phyloP scores from a whole-genome alignment of 2,329 filamentous ascomycete genomes.

The Aspergillus luchuensis region DNA sequence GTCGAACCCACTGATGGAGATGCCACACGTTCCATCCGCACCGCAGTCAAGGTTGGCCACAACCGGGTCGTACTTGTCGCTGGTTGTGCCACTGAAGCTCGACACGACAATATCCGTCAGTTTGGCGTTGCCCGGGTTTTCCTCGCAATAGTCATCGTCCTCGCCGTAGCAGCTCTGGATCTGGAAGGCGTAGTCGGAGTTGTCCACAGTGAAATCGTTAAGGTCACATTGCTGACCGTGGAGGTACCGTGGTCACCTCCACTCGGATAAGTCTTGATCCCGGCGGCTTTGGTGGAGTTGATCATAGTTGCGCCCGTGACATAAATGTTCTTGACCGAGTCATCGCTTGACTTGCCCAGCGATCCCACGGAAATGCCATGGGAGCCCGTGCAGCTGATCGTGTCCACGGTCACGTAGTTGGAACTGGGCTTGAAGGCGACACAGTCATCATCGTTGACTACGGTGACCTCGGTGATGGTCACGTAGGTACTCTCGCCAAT shows the following conservation, averaged over 20 bases:
- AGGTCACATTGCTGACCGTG: constrained; percentile 48
- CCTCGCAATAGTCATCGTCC: constrained; percentile 38
- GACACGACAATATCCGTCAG: constrained; percentile 41
- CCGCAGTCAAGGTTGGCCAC: constrained; percentile 45
- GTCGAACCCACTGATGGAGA: constrained; percentile 36
- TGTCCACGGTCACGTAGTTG: constrained; percentile 43
- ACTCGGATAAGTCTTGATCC: constrained; percentile 51
- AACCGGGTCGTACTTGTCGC: constrained; percentile 37
- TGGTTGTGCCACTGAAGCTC: constrained; percentile 44
- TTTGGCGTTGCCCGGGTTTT: constrained; percentile 37
- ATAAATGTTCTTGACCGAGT: constrained; percentile 48
- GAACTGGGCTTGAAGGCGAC: constrained; percentile 49
- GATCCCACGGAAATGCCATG: constrained; percentile 54
- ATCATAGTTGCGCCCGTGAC: constrained; percentile 46
- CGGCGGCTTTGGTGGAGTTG: constrained; percentile 48
- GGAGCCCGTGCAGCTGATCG: constrained; percentile 49
- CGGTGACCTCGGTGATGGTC: constrained; percentile 38
- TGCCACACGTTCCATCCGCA: constrained; percentile 40
- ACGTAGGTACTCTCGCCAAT: constrained; percentile 43
- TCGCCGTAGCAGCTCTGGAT: constrained; percentile 51
- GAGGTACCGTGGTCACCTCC: constrained; percentile 41
- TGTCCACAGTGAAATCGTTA: constrained; percentile 40
- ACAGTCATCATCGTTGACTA: constrained; percentile 50
- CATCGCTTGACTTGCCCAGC: constrained; percentile 44
- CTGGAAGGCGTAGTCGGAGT: constrained; percentile 49